These are phyloP conservation scores for Ogataea neopini DNA, from an alignment of 805 yeast species.

Conservation along the genomic window DNA sequence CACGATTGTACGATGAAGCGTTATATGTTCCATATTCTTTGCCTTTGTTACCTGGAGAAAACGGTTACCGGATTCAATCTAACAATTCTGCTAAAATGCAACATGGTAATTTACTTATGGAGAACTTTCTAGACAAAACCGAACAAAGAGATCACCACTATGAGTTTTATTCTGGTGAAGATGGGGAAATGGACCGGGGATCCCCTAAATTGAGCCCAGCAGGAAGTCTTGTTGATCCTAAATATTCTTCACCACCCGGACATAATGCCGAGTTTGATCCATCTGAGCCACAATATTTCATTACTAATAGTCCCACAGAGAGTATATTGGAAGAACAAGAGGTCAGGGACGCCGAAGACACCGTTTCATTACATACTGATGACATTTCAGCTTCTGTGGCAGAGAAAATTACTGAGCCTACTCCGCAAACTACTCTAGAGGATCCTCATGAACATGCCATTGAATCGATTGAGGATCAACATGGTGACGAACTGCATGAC, in stretches of 20 bases:
- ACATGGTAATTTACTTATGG: conserved; percentile 55
- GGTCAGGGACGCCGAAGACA: conserved; percentile 7
- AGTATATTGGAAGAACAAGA: conserved; percentile 29
- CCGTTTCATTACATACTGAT: background rate
- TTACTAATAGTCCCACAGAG: conserved; percentile 41
- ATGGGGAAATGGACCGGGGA: conserved; percentile 36
- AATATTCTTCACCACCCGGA: conserved; percentile 36
- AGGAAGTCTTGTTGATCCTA: conserved; percentile 20
- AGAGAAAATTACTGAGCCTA: background rate
- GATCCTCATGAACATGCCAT: conserved; percentile 6
- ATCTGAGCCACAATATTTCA: conserved; percentile 88
- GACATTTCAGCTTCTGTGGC: background rate
- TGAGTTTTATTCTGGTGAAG: conserved; percentile 85
- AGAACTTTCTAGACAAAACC: conserved; percentile 71
- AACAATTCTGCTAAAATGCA: conserved; percentile 50
- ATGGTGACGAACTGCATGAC: conserved; percentile 1
- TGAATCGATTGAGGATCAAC: conserved; percentile 1
- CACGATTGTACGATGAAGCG: conserved; percentile 90
- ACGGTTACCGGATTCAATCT: conserved; percentile 74
- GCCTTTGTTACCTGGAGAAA: conserved; percentile 83
- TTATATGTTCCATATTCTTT: conserved; percentile 85
- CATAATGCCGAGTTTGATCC: conserved; percentile 72
- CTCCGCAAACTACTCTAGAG: background rate
- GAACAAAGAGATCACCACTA: conserved; percentile 91
- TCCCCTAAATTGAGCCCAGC: conserved; percentile 27